Evolutionary conservation across 2,329 filamentous ascomycete species (phyloP).

Genomic region (Botrytis fragariae): DNA sequence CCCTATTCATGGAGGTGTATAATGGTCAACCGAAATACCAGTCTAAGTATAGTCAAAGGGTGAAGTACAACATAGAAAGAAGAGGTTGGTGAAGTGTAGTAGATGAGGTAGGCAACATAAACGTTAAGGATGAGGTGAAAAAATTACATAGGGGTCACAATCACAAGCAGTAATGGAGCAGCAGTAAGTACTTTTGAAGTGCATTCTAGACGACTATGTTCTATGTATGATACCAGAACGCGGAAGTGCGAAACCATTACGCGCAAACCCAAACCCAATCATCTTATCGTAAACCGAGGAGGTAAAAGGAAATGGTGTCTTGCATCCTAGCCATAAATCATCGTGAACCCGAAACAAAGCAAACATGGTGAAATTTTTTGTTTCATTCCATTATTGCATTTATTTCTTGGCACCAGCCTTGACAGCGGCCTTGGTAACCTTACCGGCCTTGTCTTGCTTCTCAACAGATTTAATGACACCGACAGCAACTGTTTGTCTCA

Average conservation of each 20-base stretch:
- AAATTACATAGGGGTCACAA: no score
- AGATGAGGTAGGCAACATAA: no score
- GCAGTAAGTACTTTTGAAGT: constrained; percentile 19
- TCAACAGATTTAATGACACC: background rate
- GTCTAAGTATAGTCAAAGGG: no score
- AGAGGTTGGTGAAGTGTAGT: no score
- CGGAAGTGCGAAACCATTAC: constrained; percentile 4
- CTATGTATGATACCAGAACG: constrained; percentile 14
- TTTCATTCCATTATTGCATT: constrained; percentile 21
- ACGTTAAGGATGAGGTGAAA: no score
- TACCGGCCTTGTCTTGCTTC: constrained; percentile 8
- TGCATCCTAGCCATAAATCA: constrained; percentile 2
- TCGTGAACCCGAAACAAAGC: constrained; percentile 10
- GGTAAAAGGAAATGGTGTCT: constrained; percentile 1
- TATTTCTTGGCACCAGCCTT: constrained; percentile 44
- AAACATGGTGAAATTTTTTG: background rate
- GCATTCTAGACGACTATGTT: constrained; percentile 17
- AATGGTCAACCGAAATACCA: no score
- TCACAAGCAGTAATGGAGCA: no score
- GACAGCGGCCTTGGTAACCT: constrained; percentile 40
- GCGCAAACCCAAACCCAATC: constrained; percentile 13
- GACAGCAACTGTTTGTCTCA: background rate
- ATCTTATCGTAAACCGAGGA: constrained; percentile 12
- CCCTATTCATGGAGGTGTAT: no score
- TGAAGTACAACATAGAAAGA: no score